phyloP scores from a whole-genome alignment of 2,329 filamentous ascomycete genomes.

The Aspergillus uvarum region DNA sequence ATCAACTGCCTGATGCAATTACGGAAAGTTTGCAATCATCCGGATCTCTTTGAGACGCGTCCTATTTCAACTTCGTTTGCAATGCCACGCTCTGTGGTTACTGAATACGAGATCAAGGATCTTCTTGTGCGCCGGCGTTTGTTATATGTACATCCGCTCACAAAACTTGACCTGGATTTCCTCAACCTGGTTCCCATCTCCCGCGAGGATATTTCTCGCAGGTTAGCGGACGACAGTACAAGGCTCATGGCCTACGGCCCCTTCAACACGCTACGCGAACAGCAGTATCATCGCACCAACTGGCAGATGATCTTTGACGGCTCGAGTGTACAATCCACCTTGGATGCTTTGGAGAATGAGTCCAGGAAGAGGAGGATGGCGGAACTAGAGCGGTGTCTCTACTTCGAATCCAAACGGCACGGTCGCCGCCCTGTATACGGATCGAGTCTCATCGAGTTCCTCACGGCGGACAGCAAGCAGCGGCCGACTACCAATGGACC shows the following conservation, averaged over 20 bases:
- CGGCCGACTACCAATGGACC: slow-evolving; percentile 62
- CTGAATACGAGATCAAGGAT: slow-evolving; percentile 73
- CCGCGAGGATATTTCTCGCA: slow-evolving; percentile 64
- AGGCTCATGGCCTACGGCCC: slow-evolving; percentile 69
- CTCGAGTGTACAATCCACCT: slow-evolving; percentile 65
- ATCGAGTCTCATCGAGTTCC: slow-evolving; percentile 69
- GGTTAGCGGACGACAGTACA: slow-evolving; percentile 54
- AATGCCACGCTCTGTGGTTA: slow-evolving; percentile 75
- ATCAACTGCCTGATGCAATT: slow-evolving; percentile 98
- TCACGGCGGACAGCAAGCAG: slow-evolving; percentile 64
- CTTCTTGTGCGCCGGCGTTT: slow-evolving; percentile 66
- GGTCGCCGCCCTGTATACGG: slow-evolving; percentile 81
- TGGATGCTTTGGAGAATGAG: slow-evolving; percentile 71
- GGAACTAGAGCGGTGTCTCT: slow-evolving; percentile 76
- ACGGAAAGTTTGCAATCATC: slow-evolving; percentile 97
- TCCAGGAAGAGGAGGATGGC: slow-evolving; percentile 69
- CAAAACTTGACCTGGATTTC: slow-evolving; percentile 69
- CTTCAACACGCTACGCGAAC: slow-evolving; percentile 69
- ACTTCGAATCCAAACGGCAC: slow-evolving; percentile 76
- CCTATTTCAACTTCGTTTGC: slow-evolving; percentile 97
- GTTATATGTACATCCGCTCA: slow-evolving; percentile 62
- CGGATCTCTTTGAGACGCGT: slow-evolving; percentile 91
- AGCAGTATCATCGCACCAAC: slow-evolving; percentile 58
- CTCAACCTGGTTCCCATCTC: slow-evolving; percentile 74
- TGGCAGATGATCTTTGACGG: slow-evolving; percentile 64